Evolutionary conservation across 2,329 filamentous ascomycete species (phyloP).

Genomic region (Alternaria gansuensis): DNA sequence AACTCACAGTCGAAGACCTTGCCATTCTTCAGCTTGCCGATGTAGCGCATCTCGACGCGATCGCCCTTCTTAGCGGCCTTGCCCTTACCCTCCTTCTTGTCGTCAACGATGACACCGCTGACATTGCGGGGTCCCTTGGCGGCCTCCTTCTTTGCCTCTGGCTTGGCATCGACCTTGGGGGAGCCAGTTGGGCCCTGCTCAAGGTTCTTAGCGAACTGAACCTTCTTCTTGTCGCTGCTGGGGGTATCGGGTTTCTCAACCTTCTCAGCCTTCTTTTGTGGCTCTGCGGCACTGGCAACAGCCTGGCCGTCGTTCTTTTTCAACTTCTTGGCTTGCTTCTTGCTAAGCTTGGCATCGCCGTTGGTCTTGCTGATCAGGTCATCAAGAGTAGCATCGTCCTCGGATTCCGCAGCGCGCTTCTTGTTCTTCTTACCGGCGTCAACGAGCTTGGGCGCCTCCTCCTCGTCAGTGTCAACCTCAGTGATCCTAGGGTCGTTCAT

Average conservation of each 20-base stretch:
- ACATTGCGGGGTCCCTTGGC: conserved; percentile 75
- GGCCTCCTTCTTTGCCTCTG: conserved; percentile 61
- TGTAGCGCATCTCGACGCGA: conserved; percentile 93
- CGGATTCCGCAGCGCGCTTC: conserved; percentile 77
- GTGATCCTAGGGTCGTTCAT: conserved; percentile 82
- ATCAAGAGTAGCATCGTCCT: conserved; percentile 71
- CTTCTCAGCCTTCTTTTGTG: conserved; percentile 63
- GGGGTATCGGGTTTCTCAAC: conserved; percentile 59
- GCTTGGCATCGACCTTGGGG: conserved; percentile 56
- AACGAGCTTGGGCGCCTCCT: conserved; percentile 67
- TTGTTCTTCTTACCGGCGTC: conserved; percentile 69
- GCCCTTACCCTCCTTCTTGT: conserved; percentile 90
- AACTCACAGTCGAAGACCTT: conserved; percentile 91
- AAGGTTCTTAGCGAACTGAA: conserved; percentile 98
- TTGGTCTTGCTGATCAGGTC: conserved; percentile 81
- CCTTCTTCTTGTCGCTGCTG: conserved; percentile 78
- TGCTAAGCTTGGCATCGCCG: conserved; percentile 80
- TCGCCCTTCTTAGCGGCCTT: conserved; percentile 88
- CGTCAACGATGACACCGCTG: conserved; percentile 90
- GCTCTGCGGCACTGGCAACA: conserved; percentile 63
- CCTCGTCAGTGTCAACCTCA: conserved; percentile 83
- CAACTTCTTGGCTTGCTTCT: conserved; percentile 97
- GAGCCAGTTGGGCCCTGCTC: conserved; percentile 86
- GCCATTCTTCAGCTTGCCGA: conserved; percentile 91
- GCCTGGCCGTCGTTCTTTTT: conserved; percentile 98